These are phyloP conservation scores for Ciborinia camelliae DNA, from an alignment of 2,329 filamentous ascomycete genomes.

Conservation along the genomic window DNA sequence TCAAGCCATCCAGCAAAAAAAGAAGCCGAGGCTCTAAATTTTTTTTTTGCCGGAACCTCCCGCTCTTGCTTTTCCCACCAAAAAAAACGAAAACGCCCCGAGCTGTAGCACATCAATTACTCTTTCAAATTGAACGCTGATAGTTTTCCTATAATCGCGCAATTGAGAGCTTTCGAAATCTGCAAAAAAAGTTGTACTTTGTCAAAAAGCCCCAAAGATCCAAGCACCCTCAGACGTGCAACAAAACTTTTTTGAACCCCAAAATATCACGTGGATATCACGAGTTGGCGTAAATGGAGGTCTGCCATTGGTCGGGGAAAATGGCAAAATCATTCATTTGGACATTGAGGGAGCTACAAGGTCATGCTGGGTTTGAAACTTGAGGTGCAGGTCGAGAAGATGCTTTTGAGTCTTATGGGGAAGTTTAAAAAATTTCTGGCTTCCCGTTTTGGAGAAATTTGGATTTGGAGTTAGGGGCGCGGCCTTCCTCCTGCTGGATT, in stretches of 20 bases:
- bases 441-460: background rate
- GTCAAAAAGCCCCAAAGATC: background rate
- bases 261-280: slow-evolving; percentile 2
- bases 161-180: background rate
- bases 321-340: background rate
- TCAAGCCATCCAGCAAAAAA: background rate
- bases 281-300: background rate
- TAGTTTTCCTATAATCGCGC: slow-evolving; percentile 12
- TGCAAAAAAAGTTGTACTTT: background rate
- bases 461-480: background rate
- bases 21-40: background rate
- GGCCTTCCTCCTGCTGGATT: background rate
- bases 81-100: slow-evolving; percentile 6
- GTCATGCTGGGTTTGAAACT: background rate
- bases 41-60: too few relatives aligned
- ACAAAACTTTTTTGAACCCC: background rate
- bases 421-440: background rate
- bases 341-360: background rate
- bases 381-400: background rate
- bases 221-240: slow-evolving; percentile 6
- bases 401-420: rapidly evolving
- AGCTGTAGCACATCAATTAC: background rate
- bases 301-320: background rate
- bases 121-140: background rate
- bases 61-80: background rate